Evolutionary conservation across 2,329 filamentous ascomycete species (phyloP).

Genomic region (Aspergillus sp.): DNA sequence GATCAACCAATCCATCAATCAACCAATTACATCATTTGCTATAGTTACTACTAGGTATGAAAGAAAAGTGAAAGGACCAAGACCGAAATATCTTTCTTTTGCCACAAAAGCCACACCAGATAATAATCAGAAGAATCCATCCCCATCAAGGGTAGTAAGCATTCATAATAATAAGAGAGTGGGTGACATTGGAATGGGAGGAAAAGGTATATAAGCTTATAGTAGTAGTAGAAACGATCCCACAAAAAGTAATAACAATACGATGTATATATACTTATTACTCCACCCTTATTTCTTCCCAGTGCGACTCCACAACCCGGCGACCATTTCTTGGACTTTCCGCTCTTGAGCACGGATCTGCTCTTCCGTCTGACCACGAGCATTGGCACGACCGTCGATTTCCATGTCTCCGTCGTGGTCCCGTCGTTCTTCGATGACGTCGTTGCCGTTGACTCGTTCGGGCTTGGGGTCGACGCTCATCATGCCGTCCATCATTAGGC

Average conservation of each 20-base stretch:
- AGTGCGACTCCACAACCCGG: constrained; percentile 55
- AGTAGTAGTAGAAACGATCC: neutral
- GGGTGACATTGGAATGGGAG: neutral
- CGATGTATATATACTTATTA: neutral
- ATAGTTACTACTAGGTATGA: neutral
- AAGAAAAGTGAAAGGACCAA: neutral
- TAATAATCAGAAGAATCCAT: neutral
- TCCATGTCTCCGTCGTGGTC: constrained; percentile 47
- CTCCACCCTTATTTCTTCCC: constrained; percentile 5
- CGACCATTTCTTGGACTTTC: constrained; percentile 60
- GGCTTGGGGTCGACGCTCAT: constrained; percentile 59
- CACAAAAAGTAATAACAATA: neutral
- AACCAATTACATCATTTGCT: too few relatives aligned
- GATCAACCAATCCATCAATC: too few relatives aligned
- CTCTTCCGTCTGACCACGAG: constrained; percentile 62
- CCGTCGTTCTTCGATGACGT: constrained; percentile 42
- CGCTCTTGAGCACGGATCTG: constrained; percentile 64
- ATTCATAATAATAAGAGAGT: neutral
- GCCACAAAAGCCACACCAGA: neutral
- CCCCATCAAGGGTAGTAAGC: neutral
- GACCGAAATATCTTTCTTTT: neutral
- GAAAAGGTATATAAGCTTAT: neutral
- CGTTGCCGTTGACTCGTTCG: constrained; percentile 47
- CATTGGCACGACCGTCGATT: constrained; percentile 61
- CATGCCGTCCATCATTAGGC: constrained; percentile 64